These are phyloP conservation scores for Barnettozyma vustinii DNA, from an alignment of 805 yeast species.

Conservation along the genomic window DNA sequence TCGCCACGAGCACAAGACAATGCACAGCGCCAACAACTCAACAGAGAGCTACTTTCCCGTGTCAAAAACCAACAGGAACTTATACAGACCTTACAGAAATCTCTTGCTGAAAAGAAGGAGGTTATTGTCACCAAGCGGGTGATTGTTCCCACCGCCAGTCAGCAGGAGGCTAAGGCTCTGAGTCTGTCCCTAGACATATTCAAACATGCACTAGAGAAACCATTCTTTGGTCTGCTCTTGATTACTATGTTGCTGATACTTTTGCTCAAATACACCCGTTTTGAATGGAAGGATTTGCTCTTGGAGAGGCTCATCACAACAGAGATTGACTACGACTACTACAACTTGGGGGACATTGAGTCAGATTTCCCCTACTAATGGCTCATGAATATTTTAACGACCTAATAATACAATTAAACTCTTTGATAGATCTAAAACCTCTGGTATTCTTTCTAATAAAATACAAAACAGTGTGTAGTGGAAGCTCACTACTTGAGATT, in stretches of 20 bases:
- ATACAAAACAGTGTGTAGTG: background rate
- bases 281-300: slow-evolving; percentile 3
- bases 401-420: too few relatives aligned
- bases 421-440: background rate
- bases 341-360: slow-evolving; percentile 16
- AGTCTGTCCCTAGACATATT: background rate
- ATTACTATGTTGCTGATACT: background rate
- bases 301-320: slow-evolving; percentile 3
- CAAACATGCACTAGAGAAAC: background rate
- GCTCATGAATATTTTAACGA: slow-evolving; percentile 1
- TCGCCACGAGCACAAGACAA: slow-evolving; percentile 2
- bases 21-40: slow-evolving; percentile 10
- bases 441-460: background rate
- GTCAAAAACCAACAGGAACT: slow-evolving; percentile 17
- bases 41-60: slow-evolving; percentile 14
- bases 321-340: slow-evolving; percentile 22
- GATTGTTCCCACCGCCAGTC: background rate
- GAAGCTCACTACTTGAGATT: slow-evolving; percentile 9
- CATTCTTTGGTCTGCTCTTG: background rate
- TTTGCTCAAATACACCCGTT: background rate
- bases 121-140: slow-evolving; percentile 6
- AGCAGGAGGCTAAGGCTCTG: background rate
- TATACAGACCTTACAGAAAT: slow-evolving; percentile 11
- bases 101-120: slow-evolving; percentile 10
- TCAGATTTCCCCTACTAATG: slow-evolving; percentile 9